These are phyloP conservation scores for Lichenothelia convexa DNA, from an alignment of 495 filamentous ascomycete genomes.

Conservation along the genomic window DNA sequence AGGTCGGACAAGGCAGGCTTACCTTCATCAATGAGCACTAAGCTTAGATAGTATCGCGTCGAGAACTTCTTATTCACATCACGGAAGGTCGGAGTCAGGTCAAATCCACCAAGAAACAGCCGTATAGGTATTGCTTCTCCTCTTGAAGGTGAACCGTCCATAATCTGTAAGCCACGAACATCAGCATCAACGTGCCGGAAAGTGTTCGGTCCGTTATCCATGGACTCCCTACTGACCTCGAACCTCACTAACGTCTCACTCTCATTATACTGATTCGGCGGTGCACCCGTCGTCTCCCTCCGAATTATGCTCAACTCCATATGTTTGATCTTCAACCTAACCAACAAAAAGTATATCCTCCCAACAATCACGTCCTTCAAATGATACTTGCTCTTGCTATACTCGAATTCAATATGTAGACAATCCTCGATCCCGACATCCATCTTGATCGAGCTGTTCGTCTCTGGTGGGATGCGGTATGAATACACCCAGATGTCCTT, in stretches of 20 bases:
- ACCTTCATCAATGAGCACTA: slow-evolving; percentile 96
- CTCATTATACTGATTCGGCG: slow-evolving; percentile 99
- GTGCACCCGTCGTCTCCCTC: slow-evolving; percentile 85
- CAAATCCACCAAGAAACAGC: slow-evolving; percentile 93
- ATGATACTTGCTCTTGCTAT: slow-evolving; percentile 97
- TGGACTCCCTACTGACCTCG: slow-evolving; percentile 38
- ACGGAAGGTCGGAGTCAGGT: slow-evolving; percentile 93
- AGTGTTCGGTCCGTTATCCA: no score
- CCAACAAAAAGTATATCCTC: slow-evolving; percentile 94
- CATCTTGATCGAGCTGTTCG: slow-evolving; percentile 98
- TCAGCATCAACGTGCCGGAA: no score
- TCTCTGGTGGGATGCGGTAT: slow-evolving; percentile 95
- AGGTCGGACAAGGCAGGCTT: slow-evolving; percentile 14
- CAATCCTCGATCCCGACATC: slow-evolving; percentile 99
- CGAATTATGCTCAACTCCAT: slow-evolving; percentile 99
- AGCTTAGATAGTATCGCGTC: slow-evolving; percentile 88
- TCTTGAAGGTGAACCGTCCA: slow-evolving; percentile 86
- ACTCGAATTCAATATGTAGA: slow-evolving; percentile 98
- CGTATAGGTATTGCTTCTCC: slow-evolving; percentile 94
- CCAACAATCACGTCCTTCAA: slow-evolving; percentile 99
- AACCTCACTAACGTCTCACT: slow-evolving; percentile 96
- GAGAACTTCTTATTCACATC: slow-evolving; percentile 99
- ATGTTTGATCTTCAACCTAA: slow-evolving; percentile 98
- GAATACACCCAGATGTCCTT: slow-evolving; percentile 99
- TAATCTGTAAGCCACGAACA: slow-evolving; percentile 61